Base-by-base conservation (phyloP, 306 rosid species). In the Casuarina glauca region DNA sequence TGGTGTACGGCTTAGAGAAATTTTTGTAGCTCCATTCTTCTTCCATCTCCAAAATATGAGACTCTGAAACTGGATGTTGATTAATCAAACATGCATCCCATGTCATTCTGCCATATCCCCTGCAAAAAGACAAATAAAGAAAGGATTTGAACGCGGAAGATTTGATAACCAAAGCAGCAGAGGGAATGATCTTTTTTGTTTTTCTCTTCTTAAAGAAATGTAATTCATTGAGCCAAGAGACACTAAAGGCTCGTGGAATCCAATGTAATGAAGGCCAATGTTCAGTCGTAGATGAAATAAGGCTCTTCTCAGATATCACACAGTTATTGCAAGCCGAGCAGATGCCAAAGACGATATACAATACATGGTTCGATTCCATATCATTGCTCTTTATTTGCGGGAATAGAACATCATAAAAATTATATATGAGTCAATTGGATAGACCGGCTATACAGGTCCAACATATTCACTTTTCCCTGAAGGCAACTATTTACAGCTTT, bases 1-100 rank as follows among this genome's bases (percentile, higher is more conserved):
- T 95, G 90, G 98, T 95, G 66, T 93, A 93, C 76, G 98, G 97
- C 74, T 85, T 93, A 91, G 98, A 95, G 94, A 95, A 95, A 83
- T 86, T 95, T 78, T 70, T 95, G 82, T 91, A 62, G 71, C 45
- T 38, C 54, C 43, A 16, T 12, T n/a, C 69, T 50, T 75, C 84
- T 80, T 74, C 81, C 43, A 2, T 66, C 74, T 72, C 68, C 83
- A 69, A 4, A 41, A 70, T 39, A 41, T 17, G 78, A 42, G 82
- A 69, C 84, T 64, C 73, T 45, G 32, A 35, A 20, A 53, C 73
- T 74, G 64, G 50, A 58, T 72, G 44, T 19, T 68, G 69, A 55
- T 76, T 49, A 42, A 80, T 49, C 57, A 76, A 74, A 64, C 12
- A 66, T 66, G 73, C 70, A 41, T 42, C 20, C 74, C 69, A 41